Percentiles rank a stretch among this genome's conserved stretches.
Conservation (phyloP, 2,329 filamentous ascomycete genomes). For the Cercospora sojina region DNA sequence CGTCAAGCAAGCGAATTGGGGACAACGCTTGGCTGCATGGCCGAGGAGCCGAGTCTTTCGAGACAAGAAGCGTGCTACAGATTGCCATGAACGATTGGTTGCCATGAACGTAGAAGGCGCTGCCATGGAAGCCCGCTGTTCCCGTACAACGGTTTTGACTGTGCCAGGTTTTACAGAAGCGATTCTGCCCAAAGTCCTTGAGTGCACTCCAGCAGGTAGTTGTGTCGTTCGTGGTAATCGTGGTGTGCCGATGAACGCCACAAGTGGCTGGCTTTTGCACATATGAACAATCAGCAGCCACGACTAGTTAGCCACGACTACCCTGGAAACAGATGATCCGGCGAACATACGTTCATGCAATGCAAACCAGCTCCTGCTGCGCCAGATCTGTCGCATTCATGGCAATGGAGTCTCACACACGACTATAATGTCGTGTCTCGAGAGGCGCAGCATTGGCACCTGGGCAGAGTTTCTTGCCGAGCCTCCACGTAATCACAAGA, state of each 20-base stretch:
- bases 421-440: neutral
- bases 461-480: slow-evolving; percentile 3
- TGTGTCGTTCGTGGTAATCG: neutral
- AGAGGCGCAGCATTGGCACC: slow-evolving; percentile 3
- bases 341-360: neutral
- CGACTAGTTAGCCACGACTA: neutral
- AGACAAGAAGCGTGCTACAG: neutral
- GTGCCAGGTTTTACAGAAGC: neutral
- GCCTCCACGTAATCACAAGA: slow-evolving; percentile 7
- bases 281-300: neutral
- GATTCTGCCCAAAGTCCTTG: neutral
- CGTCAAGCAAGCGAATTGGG: neutral
- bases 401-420: neutral
- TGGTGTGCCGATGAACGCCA: neutral
- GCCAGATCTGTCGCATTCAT: neutral
- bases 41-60: neutral
- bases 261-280: neutral
- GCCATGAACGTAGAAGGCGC: neutral
- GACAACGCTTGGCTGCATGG: slow-evolving; percentile 1
- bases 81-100: neutral
- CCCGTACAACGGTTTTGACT: neutral
- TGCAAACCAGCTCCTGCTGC: neutral
- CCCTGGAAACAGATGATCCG: neutral
- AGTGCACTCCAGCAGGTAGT: neutral
- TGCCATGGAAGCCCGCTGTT: neutral